Base-by-base conservation (phyloP, 768 basidiomycete species). In the Mycena maculata region DNA sequence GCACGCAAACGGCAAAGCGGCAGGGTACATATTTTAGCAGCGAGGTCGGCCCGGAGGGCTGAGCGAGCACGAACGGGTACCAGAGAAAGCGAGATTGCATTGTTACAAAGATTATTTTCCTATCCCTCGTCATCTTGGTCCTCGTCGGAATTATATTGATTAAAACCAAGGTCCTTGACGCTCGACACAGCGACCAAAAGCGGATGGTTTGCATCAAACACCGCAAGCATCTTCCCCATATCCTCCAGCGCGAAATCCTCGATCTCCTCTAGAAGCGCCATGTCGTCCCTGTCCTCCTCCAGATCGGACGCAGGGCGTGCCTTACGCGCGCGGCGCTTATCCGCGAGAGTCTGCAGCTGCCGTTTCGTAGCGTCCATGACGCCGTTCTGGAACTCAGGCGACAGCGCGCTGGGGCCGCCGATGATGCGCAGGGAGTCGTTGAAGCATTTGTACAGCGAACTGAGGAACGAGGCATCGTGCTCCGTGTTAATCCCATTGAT, bases 171-270 rank as follows among this genome's bases (percentile, higher is more conserved):
- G 54, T 92, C 92, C 70, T 87, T 83, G 38, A 94, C 90, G 74
- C 92, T 89, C 60, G 87, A 83, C 1, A 94, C 81, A 0, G 92
- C 92, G 42, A 93, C 83, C 55, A 93, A 74, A 64, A 94, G 72
- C n/a, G 86, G 82, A 76, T 93, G 90, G 49, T 84, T 84, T 27
- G 77, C 68, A 69, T 92, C 90, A 60, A 94, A 79, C 65, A 80
- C 68, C 45, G 71, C 67, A 58, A 93, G 72, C 78, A 91, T 82
- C 82, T 87, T 90, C 48, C 79, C 84, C 88, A 94, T 92, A 75
- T 93, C 93, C 75, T 93, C 92, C 69, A 93, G 75, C 70, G 88
- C 90, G 73, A 91, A 93, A 61, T 92, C 92, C 75, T 93, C 93
- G 79, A 93, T 89, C 82, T 95, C 92, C 76, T 94, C 92, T 41